These are phyloP conservation scores for Psilocybe azurescens DNA, from an alignment of 768 basidiomycete genomes.

Conservation along the genomic window DNA sequence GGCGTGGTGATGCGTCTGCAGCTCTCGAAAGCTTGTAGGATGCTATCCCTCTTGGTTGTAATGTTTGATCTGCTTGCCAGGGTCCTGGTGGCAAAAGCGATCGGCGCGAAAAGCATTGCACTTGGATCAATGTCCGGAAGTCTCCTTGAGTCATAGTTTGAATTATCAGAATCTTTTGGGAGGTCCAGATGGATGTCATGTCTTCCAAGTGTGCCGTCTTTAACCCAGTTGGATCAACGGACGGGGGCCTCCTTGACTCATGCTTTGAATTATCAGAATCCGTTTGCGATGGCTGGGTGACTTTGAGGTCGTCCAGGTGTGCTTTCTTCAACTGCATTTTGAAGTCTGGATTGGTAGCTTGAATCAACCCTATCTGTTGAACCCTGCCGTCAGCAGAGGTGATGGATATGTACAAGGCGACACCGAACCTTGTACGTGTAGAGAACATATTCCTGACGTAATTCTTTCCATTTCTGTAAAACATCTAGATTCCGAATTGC, in stretches of 20 bases:
- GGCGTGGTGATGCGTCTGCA: too few relatives aligned
- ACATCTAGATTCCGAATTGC: constrained; percentile 2
- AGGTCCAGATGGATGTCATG: too few relatives aligned
- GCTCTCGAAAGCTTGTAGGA: neutral
- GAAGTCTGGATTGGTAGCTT: constrained; percentile 9
- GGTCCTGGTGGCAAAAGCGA: neutral
- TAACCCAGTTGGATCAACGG: too few relatives aligned
- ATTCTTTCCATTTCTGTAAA: constrained; percentile 10
- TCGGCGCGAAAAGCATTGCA: neutral
- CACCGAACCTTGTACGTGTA: constrained; percentile 13
- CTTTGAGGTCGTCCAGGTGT: neutral
- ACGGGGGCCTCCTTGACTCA: neutral
- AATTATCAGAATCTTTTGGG: too few relatives aligned
- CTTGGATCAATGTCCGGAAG: neutral
- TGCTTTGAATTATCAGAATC: neutral
- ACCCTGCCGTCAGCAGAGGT: neutral
- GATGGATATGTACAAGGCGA: neutral
- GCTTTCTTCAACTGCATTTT: neutral
- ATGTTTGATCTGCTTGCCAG: neutral
- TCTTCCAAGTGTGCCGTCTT: too few relatives aligned
- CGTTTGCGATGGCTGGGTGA: neutral
- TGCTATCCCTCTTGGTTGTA: neutral
- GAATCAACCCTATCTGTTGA: constrained; percentile 1
- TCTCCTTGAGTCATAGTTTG: too few relatives aligned
- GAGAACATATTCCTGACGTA: constrained; percentile 10